Base-by-base conservation (phyloP, 2,329 filamentous ascomycete species). In the Neonectria neomacrospora region DNA sequence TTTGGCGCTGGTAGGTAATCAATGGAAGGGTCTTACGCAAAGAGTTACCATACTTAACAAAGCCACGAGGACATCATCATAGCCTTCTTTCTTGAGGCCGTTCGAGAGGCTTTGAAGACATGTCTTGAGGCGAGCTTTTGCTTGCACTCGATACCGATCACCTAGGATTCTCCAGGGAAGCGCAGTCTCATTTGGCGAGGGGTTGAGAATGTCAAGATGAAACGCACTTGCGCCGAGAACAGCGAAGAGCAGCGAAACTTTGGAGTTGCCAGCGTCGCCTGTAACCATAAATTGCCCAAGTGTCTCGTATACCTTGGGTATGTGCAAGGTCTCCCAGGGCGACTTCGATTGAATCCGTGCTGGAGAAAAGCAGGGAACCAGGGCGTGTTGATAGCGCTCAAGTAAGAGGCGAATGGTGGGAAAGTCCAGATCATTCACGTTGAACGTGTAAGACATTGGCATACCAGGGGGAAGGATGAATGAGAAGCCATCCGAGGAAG, bases 21-120 rank as follows among this genome's bases (percentile, higher is more conserved):
- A 34, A 34, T 9, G 12, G 16, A 7, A n/a, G 18, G 9, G 9
- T 14, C 59, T 51, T 56, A 62, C 59, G 37, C 52, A 56, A 26
- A 62, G 32, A 20, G 59, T 62, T 3, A 62, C 53, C 59, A 62
- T 62, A 20, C 52, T 62, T 22, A 62, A 14, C 47, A 62, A 22
- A 11, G 59, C 59, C 48, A 62, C 57, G 2, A 62, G 28, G 12
- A 62, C 30, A 32, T 62, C 59, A 28, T 57, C 45, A 26, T 62
- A 62, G n/a, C 54, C 57, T 22, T 59, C 57, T 22, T 32, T 20
- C 34, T 54, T 54, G n/a, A 23, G 30, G 2, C 57, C 57, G 3
- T 30, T 54, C 2, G 57, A 59, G 14, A 59, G 34, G 28, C 41
- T 48, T 30, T 59, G 48, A 2, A 59, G 41, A 26, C 16, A 54